Base-by-base conservation (phyloP, 2,329 filamentous ascomycete genomes). In the Aspergillus versicolor region DNA sequence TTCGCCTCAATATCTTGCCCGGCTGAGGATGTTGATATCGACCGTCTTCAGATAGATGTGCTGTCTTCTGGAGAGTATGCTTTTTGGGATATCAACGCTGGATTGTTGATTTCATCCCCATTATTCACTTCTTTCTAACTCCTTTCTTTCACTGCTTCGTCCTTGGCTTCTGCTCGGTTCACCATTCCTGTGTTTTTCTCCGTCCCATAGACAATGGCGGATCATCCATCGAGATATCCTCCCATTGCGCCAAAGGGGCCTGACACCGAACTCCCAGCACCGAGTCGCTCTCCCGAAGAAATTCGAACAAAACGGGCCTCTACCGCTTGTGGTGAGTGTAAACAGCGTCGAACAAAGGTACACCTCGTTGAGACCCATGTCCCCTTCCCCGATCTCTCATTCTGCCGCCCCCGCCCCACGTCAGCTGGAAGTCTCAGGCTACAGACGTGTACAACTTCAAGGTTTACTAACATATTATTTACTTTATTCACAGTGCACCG, bases 301-400 rank as follows among this genome's bases (percentile, higher is more conserved):
- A 59, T 56, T 46, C 69, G 69, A 48, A 67, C 69, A 45, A 73
- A 69, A 55, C 64, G 73, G 50, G 73, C 71, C 12, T 74, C 73
- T 7, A 71, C 69, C 15, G 73, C 73, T 32, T 75, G 73, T 59
- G 64, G 61, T 34, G 71, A 75, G 60, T 75, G 73, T 61, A 70
- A 75, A 59, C 67, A 63, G 54, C 67, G 71, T 52, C 70, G 73
- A 42, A 74, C 70, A 46, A 74, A 69, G 70, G 73, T 75, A 72
- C 42, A 42, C 13, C 22, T 17, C n/a, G 15, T 11, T 47, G 21
- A 21, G 22, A 40, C 37, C 21, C 8, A 22, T 17, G 15, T 50
- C 12, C 40, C 38, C 30, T 38, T 15, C 9, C 21, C 11, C 27
- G 9, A 11, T 30, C 27, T 22, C 41, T n/a, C 13, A 9, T 47